phyloP scores from a whole-genome alignment of 352 stramenopile species.

The Phytophthora cactorum region DNA sequence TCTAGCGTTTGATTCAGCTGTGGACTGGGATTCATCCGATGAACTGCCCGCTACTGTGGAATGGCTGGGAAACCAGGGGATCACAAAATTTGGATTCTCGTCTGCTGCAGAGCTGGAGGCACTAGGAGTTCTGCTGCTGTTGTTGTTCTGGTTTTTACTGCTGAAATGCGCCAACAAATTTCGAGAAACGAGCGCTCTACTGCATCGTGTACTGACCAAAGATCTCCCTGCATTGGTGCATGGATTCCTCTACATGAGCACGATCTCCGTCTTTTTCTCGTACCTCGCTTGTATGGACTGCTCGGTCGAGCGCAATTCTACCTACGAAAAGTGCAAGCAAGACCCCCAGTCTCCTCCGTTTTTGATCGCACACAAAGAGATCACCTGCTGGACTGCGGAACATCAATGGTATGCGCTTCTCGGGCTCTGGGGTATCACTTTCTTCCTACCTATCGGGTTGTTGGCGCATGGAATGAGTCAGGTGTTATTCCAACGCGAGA shows the following conservation, averaged over 20 bases:
- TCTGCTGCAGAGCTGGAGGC: conserved; percentile 15
- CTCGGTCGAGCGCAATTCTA: conserved; percentile 8
- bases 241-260: conserved; percentile 65
- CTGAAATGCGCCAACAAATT: conserved; percentile 80
- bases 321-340: conserved; percentile 3
- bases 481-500: conserved; percentile 67
- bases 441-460: conserved; percentile 66
- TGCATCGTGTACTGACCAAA: conserved; percentile 65
- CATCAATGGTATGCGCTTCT: conserved; percentile 59
- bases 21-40: conserved; percentile 43
- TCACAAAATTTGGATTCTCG: conserved; percentile 27
- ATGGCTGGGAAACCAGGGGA: conserved; percentile 40
- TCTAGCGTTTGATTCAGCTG: conserved; percentile 58
- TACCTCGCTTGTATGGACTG: conserved; percentile 60
- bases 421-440: conserved; percentile 59
- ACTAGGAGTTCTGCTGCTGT: conserved; percentile 39
- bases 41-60: conserved; percentile 51
- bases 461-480: conserved; percentile 72
- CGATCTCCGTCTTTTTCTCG: conserved; percentile 67
- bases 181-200: conserved; percentile 53
- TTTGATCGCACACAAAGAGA: conserved; percentile 46
- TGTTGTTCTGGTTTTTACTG: conserved; percentile 55
- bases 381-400: conserved; percentile 50
- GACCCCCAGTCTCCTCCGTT: conserved; percentile 31
- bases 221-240: conserved; percentile 57